phyloP scores from a whole-genome alignment of 345 rosid species.

The Eutrema heterophyllum region DNA sequence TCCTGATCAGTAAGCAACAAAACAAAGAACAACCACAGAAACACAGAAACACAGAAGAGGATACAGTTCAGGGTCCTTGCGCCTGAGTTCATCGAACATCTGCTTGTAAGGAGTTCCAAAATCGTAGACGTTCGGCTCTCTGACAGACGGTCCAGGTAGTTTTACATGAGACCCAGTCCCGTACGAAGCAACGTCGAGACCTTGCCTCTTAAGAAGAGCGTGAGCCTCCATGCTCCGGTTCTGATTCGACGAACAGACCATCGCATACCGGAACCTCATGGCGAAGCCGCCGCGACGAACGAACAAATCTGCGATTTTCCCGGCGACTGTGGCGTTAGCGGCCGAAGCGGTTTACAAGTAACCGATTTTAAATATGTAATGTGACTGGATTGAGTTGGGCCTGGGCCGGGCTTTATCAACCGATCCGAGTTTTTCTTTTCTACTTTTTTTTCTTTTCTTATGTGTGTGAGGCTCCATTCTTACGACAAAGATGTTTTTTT shows the following conservation, averaged over 20 bases:
- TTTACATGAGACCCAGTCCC: conserved; percentile 92
- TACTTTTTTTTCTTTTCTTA: background rate
- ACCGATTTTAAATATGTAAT: background rate
- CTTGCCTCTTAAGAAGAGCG: conserved; percentile 68
- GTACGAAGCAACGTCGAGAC: conserved; percentile 91
- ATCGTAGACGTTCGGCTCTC: conserved; percentile 91
- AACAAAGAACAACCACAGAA: background rate
- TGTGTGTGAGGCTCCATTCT: background rate
- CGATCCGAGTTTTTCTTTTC: background rate
- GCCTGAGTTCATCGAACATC: conserved; percentile 93
- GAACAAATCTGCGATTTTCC: background rate
- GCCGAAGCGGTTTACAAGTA: background rate
- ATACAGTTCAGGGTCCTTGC: conserved; percentile 96
- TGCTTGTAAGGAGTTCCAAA: conserved; percentile 95
- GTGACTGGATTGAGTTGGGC: background rate
- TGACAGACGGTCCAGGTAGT: conserved; percentile 81
- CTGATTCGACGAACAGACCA: conserved; percentile 91
- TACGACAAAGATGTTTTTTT: background rate
- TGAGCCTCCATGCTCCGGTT: conserved; percentile 97
- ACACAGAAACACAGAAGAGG: conserved; percentile 3
- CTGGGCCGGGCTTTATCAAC: background rate
- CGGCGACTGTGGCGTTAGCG: conserved; percentile 11
- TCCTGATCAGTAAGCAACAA: background rate
- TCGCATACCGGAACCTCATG: conserved; percentile 80
- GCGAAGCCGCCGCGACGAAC: conserved; percentile 1